These are phyloP conservation scores for Rhizoclosmatium sp. DNA, from an alignment of 192 early-diverging fungal genomes.

Conservation along the genomic window DNA sequence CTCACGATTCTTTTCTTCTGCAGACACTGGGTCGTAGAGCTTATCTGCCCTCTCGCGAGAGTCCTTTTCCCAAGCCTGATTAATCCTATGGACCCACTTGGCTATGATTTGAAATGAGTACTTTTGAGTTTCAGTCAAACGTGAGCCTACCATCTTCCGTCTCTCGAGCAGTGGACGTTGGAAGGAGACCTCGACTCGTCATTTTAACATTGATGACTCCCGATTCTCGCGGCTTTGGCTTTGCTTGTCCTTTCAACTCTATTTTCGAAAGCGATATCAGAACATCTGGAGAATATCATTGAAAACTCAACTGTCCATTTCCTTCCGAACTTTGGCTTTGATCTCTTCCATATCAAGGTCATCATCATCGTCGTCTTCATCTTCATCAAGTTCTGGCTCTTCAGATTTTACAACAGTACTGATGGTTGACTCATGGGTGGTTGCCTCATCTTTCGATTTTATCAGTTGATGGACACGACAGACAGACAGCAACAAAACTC, in stretches of 20 bases:
- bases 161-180: conserved; percentile 61
- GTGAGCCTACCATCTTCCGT: conserved; percentile 57
- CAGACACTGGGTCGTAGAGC: conserved; percentile 12
- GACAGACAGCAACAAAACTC: background rate
- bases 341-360: conserved; percentile 60
- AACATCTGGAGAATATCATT: background rate
- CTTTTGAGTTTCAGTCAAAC: too few relatives aligned
- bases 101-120: conserved; percentile 22
- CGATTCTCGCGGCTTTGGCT: conserved; percentile 31
- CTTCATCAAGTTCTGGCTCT: conserved; percentile 6
- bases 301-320: conserved; percentile 39
- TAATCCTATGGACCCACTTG: conserved; percentile 58
- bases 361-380: conserved; percentile 43
- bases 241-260: conserved; percentile 27
- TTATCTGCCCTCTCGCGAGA: conserved; percentile 6
- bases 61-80: conserved; percentile 37
- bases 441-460: too few relatives aligned
- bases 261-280: conserved; percentile 15
- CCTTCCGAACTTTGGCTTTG: conserved; percentile 45
- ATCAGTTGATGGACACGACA: background rate
- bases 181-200: conserved; percentile 52
- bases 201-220: conserved; percentile 47
- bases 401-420: background rate
- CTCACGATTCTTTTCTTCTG: conserved; percentile 44
- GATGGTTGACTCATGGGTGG: too few relatives aligned